These are phyloP conservation scores for Diospyros lotus DNA, from an alignment of 148 eudicot genomes.

Conservation along the genomic window DNA sequence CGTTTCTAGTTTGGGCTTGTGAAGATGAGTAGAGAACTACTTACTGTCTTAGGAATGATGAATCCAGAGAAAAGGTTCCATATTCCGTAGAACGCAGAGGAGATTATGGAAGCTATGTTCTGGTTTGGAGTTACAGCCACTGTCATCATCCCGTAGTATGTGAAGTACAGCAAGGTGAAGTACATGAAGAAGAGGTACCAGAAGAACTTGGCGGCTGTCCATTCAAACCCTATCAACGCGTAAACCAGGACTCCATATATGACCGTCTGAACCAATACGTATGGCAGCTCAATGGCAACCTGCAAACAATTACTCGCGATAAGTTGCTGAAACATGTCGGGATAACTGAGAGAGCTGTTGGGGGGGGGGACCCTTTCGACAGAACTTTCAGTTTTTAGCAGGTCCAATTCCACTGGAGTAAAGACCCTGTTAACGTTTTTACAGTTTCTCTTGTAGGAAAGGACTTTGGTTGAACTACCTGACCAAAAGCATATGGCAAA, in stretches of 20 bases:
- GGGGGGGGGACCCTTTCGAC: neutral
- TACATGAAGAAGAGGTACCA: slow-evolving; percentile 64
- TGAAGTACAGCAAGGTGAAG: slow-evolving; percentile 61
- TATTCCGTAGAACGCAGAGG: slow-evolving; percentile 51
- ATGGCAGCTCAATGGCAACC: slow-evolving; percentile 62
- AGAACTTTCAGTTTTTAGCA: neutral
- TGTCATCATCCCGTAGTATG: slow-evolving; percentile 70
- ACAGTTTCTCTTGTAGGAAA: too few relatives aligned
- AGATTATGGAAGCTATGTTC: slow-evolving; percentile 50
- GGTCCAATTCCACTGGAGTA: neutral
- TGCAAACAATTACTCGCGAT: slow-evolving; percentile 18
- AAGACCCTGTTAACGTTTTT: neutral
- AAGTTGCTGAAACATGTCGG: neutral
- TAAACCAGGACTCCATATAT: slow-evolving; percentile 49
- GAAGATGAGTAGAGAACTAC: neutral
- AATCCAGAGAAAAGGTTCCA: slow-evolving; percentile 45
- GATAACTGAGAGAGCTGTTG: neutral
- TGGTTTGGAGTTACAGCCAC: slow-evolving; percentile 61
- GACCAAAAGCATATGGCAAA: slow-evolving; percentile 62
- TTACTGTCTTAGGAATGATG: slow-evolving; percentile 30
- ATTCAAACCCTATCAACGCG: slow-evolving; percentile 60
- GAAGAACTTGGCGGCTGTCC: slow-evolving; percentile 51
- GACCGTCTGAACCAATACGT: slow-evolving; percentile 44
- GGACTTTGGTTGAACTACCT: slow-evolving; percentile 24
- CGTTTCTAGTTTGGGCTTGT: neutral